Base-by-base conservation (phyloP, 306 rosid species). In the Luffa acutangula region DNA sequence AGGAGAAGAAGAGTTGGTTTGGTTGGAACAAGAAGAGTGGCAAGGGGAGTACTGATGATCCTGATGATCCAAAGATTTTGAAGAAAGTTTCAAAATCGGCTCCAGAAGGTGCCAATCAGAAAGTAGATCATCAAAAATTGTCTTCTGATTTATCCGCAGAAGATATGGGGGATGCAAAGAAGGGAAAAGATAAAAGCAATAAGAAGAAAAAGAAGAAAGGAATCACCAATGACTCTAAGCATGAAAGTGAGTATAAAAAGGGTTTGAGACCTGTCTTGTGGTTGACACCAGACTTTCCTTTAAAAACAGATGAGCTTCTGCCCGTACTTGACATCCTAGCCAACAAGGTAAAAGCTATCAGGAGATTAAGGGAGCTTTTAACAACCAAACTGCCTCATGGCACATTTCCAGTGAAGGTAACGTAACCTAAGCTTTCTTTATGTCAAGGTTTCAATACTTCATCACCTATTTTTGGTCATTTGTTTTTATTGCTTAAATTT, bases 221-320 rank as follows among this genome's bases (percentile, higher is more conserved):
- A 42, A 75, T 43, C 75, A 49, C 84, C 31, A 83, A 72, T 51
- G 98, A 96, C 66, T 6, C 92, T 62, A 96, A 96, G 94, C 89
- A 81, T 60, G 99, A 93, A 86, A 93, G 98, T 2, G 99, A 96
- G 78, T 96, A 96, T 84, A 96, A 96, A 87, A 96, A 96, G 81
- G 99, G 99, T 78, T 81, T 96, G 88, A 90, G 98, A 89, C 99
- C 99, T 77, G 97, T 93, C 36, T 87, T 96, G 88, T 96, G 99
- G 99, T 82, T 96, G 88, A 96, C 99, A 41, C 96, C 94, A 0
- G 99, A 96, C 86, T 96, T 93, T 83, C 97, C 99, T 46, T 83
- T 96, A 82, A 91, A 91, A 89, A 91, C 99, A n/a, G 98, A 96
- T 18, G 99, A 96, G 84, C 97, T 96, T 77, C 92, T 96, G 60